A percentile compares a stretch with the other conserved stretches of the same genome.
phyloP scores from a whole-genome alignment of 768 basidiomycete species.

The Tremella yokohamensis region DNA sequence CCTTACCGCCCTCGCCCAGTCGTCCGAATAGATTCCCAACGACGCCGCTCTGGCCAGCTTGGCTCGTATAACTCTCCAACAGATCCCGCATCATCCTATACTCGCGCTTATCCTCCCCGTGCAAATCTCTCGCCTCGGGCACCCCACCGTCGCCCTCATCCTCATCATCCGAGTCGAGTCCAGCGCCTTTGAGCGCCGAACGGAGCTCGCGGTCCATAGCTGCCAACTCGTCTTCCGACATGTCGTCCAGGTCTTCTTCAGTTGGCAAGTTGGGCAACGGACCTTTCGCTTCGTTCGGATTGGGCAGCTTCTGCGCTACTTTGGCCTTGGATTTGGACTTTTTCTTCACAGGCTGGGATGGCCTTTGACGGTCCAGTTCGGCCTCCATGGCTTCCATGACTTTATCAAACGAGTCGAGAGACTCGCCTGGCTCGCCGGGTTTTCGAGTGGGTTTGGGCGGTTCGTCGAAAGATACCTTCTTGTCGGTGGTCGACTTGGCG shows the following conservation, averaged over 20 bases:
- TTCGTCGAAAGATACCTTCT: neutral
- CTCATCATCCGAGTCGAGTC: conserved; percentile 57
- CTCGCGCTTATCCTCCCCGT: conserved; percentile 55
- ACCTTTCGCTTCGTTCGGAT: conserved; percentile 18
- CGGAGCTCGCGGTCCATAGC: conserved; percentile 86
- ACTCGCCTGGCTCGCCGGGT: conserved; percentile 56
- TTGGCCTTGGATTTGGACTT: conserved; percentile 10
- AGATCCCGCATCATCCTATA: conserved; percentile 95
- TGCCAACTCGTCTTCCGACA: conserved; percentile 64
- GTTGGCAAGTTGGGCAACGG: conserved; percentile 43
- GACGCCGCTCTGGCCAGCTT: conserved; percentile 82
- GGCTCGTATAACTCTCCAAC: conserved; percentile 90
- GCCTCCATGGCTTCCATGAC: conserved; percentile 95
- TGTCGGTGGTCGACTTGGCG: neutral
- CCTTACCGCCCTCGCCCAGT: conserved; percentile 55
- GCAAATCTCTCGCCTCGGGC: conserved; percentile 25
- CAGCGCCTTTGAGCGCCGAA: conserved; percentile 58
- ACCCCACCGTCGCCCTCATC: conserved; percentile 55
- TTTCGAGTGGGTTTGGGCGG: neutral
- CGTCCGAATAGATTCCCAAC: conserved; percentile 85
- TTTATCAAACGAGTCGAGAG: conserved; percentile 85
- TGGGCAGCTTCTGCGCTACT: conserved; percentile 5
- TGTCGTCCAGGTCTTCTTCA: conserved; percentile 56
- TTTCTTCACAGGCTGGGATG: conserved; percentile 39
- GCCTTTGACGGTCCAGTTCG: conserved; percentile 57